Evolutionary conservation across 768 basidiomycete species (phyloP).

Genomic region (Mycena filopes): DNA sequence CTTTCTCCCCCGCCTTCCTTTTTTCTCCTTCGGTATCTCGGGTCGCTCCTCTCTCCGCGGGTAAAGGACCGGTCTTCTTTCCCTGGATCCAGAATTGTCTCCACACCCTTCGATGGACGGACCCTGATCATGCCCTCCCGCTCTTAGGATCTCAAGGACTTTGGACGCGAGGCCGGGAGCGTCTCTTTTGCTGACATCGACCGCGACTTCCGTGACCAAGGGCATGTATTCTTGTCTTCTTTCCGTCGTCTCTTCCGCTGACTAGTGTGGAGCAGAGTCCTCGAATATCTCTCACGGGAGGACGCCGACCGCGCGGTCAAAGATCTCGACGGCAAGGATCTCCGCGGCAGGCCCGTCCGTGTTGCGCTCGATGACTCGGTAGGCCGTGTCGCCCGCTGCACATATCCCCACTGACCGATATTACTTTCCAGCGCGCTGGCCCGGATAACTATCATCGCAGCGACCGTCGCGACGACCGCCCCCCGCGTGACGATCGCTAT

Average conservation of each 20-base stretch:
- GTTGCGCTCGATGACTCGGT: conserved; percentile 75
- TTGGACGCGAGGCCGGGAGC: conserved; percentile 92
- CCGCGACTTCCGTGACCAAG: conserved; percentile 84
- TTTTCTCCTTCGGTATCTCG: background rate
- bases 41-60: conserved; percentile 1
- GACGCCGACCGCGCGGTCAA: conserved; percentile 96
- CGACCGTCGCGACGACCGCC: conserved; percentile 71
- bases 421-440: conserved; percentile 64
- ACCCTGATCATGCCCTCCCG: conserved; percentile 55
- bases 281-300: conserved; percentile 89
- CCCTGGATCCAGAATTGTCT: conserved; percentile 33
- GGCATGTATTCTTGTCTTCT: conserved; percentile 61
- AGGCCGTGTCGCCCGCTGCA: conserved; percentile 34
- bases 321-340: conserved; percentile 86
- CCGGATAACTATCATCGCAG: conserved; percentile 83
- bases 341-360: conserved; percentile 84
- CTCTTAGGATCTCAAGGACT: conserved; percentile 95
- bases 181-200: conserved; percentile 97
- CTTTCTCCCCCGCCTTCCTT: background rate
- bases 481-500: conserved; percentile 64
- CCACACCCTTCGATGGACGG: conserved; percentile 44
- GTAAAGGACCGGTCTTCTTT: conserved; percentile 22
- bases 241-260: background rate
- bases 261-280: conserved; percentile 62
- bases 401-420: conserved; percentile 5